Percentiles rank a stretch among this genome's conserved stretches.
These are phyloP conservation scores for Colletotrichum phormii DNA, from an alignment of 2,329 filamentous ascomycete genomes.

Conservation along the genomic window DNA sequence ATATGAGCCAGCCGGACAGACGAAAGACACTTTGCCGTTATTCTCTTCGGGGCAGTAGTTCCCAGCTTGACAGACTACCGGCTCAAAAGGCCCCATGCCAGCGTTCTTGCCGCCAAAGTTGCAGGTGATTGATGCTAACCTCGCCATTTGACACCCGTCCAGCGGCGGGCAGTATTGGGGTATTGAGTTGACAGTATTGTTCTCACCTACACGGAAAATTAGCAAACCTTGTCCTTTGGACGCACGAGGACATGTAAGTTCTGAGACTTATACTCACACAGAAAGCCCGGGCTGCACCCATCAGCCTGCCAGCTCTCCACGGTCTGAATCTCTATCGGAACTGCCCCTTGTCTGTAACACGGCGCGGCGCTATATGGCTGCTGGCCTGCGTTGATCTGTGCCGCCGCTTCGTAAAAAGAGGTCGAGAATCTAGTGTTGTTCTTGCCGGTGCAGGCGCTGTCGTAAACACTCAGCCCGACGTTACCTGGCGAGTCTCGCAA, in stretches of 20 bases:
- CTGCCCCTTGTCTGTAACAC: constrained; percentile 52
- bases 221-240: constrained; percentile 13
- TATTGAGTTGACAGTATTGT: constrained; percentile 59
- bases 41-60: constrained; percentile 57
- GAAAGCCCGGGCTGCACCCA: constrained; percentile 55
- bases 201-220: constrained; percentile 46
- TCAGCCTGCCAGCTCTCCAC: constrained; percentile 48
- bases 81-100: constrained; percentile 61
- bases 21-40: constrained; percentile 50
- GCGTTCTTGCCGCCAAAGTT: constrained; percentile 47
- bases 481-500: constrained; percentile 34
- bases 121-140: constrained; percentile 50
- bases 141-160: constrained; percentile 49
- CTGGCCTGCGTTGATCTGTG: constrained; percentile 41
- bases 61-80: constrained; percentile 61
- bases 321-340: constrained; percentile 54
- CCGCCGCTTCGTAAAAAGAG: constrained; percentile 50
- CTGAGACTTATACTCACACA: constrained; percentile 48
- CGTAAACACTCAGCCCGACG: constrained; percentile 47
- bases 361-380: constrained; percentile 51
- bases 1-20: constrained; percentile 61
- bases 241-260: neutral
- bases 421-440: constrained; percentile 56
- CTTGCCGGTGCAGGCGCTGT: constrained; percentile 54
- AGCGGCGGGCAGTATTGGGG: constrained; percentile 57